phyloP scores from a whole-genome alignment of 768 basidiomycete species.

The Tylopilus sp. region DNA sequence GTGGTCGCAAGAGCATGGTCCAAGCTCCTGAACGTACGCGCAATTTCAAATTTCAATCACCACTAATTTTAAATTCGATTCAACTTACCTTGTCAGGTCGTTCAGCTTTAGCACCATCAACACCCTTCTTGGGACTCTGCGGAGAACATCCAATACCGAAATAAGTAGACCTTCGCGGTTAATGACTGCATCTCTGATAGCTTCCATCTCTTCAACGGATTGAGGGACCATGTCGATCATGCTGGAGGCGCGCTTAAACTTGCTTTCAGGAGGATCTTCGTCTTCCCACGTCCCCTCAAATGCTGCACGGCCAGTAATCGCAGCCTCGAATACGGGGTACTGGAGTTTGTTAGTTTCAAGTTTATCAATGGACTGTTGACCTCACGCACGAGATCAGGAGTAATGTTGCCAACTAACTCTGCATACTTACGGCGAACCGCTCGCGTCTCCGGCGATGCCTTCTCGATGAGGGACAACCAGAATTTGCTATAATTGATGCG shows the following conservation, averaged over 20 bases:
- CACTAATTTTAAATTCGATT: neutral
- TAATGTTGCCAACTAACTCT: slow-evolving; percentile 85
- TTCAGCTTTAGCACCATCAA: slow-evolving; percentile 85
- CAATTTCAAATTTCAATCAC: neutral
- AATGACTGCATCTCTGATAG: slow-evolving; percentile 79
- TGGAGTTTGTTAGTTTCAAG: slow-evolving; percentile 29
- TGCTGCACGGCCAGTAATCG: slow-evolving; percentile 80
- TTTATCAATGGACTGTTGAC: neutral
- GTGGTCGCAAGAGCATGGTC: slow-evolving; percentile 88
- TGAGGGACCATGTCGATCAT: slow-evolving; percentile 74
- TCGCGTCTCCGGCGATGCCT: slow-evolving; percentile 59
- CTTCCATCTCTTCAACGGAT: slow-evolving; percentile 73
- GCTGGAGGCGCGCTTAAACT: slow-evolving; percentile 62
- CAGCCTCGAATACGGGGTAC: slow-evolving; percentile 95
- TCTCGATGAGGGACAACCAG: slow-evolving; percentile 85
- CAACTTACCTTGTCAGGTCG: slow-evolving; percentile 68
- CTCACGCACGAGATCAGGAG: slow-evolving; percentile 69
- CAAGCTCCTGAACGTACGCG: slow-evolving; percentile 51
- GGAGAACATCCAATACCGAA: slow-evolving; percentile 83
- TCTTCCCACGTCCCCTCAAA: slow-evolving; percentile 60
- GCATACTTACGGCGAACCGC: slow-evolving; percentile 84
- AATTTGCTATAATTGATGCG: slow-evolving; percentile 83
- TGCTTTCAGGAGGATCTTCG: slow-evolving; percentile 30
- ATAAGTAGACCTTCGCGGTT: slow-evolving; percentile 77
- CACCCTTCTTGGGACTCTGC: slow-evolving; percentile 80